These are phyloP conservation scores for Arachnomyces sp. DNA, from an alignment of 2,329 filamentous ascomycete species.

Conservation along the genomic window DNA sequence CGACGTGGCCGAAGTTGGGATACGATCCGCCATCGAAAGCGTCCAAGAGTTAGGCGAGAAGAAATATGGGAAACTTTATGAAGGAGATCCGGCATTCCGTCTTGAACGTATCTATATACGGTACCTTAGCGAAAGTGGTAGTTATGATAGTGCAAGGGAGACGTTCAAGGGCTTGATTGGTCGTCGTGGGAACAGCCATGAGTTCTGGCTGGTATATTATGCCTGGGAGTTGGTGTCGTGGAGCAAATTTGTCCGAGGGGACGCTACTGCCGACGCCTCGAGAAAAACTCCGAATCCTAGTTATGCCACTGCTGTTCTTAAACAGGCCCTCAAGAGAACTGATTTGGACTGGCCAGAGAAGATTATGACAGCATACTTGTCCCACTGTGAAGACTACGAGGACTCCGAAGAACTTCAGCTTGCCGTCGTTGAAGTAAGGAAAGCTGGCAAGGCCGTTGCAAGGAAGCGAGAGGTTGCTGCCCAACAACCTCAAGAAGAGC, in stretches of 20 bases:
- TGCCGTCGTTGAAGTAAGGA: constrained; percentile 65
- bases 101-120: constrained; percentile 89
- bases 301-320: constrained; percentile 66
- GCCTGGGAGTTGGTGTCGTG: constrained; percentile 79
- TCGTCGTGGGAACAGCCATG: constrained; percentile 67
- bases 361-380: constrained; percentile 38
- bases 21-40: constrained; percentile 76
- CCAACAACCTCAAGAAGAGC: constrained; percentile 25
- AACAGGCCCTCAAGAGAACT: constrained; percentile 54
- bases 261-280: constrained; percentile 44
- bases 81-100: constrained; percentile 81
- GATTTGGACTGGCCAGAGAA: constrained; percentile 44
- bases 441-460: constrained; percentile 54
- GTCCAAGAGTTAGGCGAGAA: constrained; percentile 70
- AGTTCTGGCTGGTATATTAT: constrained; percentile 92
- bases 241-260: constrained; percentile 48
- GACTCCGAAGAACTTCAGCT: constrained; percentile 64
- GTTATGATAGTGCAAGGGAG: constrained; percentile 65
- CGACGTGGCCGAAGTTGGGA: constrained; percentile 82
- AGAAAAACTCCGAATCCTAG: constrained; percentile 57
- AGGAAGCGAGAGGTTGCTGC: constrained; percentile 60
- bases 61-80: constrained; percentile 65
- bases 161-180: constrained; percentile 66
- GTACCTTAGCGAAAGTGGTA: constrained; percentile 75
- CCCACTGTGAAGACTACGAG: constrained; percentile 79